Conservation (phyloP, 176 grass and related monocot genomes). For the Dactylis glomerata region DNA sequence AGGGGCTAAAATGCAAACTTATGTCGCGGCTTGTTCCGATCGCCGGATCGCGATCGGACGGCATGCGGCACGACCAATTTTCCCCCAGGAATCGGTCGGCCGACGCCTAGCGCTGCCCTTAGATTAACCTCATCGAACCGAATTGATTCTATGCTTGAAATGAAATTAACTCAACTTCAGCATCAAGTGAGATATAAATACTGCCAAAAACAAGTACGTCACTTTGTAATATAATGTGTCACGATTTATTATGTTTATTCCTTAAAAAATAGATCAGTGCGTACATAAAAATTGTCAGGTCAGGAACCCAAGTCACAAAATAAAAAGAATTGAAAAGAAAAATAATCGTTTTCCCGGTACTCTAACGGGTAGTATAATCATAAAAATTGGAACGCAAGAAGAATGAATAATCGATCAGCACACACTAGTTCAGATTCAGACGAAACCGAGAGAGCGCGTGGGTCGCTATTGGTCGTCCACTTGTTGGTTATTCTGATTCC, state of each 20-base stretch:
- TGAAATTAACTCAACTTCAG: too few relatives aligned
- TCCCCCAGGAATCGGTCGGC: too few relatives aligned
- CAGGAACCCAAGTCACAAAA: slow-evolving; percentile 2
- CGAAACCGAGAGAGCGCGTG: neutral
- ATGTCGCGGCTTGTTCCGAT: too few relatives aligned
- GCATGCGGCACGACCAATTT: too few relatives aligned
- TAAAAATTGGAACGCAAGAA: neutral
- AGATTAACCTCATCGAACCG: too few relatives aligned
- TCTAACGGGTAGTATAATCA: neutral
- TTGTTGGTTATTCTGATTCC: neutral
- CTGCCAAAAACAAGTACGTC: neutral
- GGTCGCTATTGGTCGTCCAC: neutral
- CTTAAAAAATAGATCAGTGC: slow-evolving; percentile 32
- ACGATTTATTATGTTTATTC: neutral
- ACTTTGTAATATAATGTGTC: neutral
- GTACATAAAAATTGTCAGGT: slow-evolving; percentile 6
- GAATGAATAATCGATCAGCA: neutral
- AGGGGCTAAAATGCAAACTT: too few relatives aligned
- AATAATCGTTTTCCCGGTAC: neutral
- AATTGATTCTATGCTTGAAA: too few relatives aligned
- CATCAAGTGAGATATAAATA: neutral
- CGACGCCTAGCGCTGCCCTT: too few relatives aligned
- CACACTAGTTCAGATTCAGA: neutral
- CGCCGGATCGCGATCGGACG: too few relatives aligned
- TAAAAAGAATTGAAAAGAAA: neutral